Percentiles rank a stretch among this genome's conserved stretches.
Conservation (phyloP, 176 grass and related monocot species). For the Urochloa ruziziensis region DNA sequence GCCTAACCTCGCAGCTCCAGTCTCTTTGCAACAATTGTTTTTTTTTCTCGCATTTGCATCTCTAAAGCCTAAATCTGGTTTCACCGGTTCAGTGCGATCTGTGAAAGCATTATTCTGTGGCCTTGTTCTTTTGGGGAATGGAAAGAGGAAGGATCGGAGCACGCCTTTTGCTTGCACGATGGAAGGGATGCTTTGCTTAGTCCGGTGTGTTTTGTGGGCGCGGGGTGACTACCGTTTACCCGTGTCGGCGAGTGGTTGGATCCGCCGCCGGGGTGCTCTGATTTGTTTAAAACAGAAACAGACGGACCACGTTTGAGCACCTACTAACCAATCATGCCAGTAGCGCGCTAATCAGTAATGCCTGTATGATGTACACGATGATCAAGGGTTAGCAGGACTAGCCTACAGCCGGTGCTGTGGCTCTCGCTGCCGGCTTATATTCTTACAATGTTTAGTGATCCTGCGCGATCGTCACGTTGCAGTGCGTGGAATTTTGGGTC, state of each 20-base stretch:
- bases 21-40: not conserved
- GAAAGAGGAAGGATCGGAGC: too few species aligned
- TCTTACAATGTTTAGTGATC: not conserved
- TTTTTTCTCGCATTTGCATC: not conserved
- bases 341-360: not conserved
- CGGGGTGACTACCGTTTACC: not conserved
- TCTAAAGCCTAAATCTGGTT: not conserved
- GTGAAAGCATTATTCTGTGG: not conserved
- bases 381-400: not conserved
- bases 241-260: conserved; percentile 18
- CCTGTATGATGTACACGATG: not conserved
- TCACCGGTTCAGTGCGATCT: not conserved
- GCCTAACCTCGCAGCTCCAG: not conserved
- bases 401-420: not conserved
- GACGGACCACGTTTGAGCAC: not conserved
- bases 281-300: not conserved
- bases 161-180: not conserved
- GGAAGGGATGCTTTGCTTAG: conserved; percentile 10
- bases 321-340: not conserved
- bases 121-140: not conserved
- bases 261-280: not conserved
- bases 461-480: not conserved
- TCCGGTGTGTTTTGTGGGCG: not conserved
- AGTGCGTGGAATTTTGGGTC: not conserved
- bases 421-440: not conserved